Percentiles rank a stretch among this genome's conserved stretches.
Evolutionary conservation across 176 grass and related monocot species (phyloP).

Genomic region (Zizania latifolia): DNA sequence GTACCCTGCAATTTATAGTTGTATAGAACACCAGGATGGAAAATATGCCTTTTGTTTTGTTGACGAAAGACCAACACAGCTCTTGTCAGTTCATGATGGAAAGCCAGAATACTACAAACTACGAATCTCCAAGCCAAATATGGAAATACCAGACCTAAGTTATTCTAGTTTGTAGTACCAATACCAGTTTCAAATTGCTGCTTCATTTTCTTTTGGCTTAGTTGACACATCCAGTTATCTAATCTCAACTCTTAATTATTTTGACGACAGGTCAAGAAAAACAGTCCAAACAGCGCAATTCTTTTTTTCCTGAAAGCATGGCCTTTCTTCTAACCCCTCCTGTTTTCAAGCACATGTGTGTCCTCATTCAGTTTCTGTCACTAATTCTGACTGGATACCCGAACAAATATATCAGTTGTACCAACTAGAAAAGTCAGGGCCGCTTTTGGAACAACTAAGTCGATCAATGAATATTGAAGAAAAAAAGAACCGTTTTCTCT

Average conservation of each 20-base stretch:
- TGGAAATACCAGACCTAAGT: not conserved
- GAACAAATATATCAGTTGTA: conserved; percentile 13
- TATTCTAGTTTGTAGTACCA: not conserved
- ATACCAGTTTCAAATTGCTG: not conserved
- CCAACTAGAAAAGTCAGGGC: conserved; percentile 1
- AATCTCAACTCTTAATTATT: not conserved
- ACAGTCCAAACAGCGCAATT: not conserved
- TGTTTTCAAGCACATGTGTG: not conserved
- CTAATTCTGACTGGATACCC: not conserved
- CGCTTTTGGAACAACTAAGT: not conserved
- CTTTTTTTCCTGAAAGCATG: not conserved
- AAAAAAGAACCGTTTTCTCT: not conserved
- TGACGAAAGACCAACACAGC: not conserved
- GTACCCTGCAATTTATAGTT: not conserved
- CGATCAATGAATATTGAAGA: not conserved
- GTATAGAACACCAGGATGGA: not conserved
- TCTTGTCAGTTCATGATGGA: not conserved
- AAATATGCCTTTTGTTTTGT: not conserved
- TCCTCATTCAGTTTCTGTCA: not conserved
- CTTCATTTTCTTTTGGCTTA: conserved; percentile 2
- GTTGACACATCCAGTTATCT: conserved; percentile 3
- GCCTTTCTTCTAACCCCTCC: not conserved
- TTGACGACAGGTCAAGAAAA: not conserved
- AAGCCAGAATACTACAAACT: not conserved
- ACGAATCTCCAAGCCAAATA: not conserved